Base-by-base conservation (phyloP, 331 rosid genomes). In the Arachis monticola region DNA sequence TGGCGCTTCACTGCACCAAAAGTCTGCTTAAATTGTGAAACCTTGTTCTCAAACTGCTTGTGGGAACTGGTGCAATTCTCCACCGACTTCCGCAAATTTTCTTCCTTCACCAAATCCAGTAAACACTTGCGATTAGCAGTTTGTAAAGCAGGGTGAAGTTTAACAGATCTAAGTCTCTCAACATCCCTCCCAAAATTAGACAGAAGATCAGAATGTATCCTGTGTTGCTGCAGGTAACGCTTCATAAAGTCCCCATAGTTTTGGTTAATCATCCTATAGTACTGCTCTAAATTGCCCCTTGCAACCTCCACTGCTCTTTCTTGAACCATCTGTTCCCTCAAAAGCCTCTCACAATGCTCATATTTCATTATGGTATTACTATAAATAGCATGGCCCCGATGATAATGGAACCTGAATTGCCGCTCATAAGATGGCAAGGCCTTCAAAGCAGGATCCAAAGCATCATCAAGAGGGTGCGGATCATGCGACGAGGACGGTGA, bases 271-370 rank as follows among this genome's bases (percentile, higher is more conserved):
- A 92, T 56, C 77, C 79, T 74, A 79, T 86, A 85, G 79, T 87
- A 90, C 55, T 87, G 97, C 74, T 95, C 97, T 84, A 95, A 75
- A 77, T 92, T 88, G 69, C 92, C 85, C 84, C 82, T 84, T 9
- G 99, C 99, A 73, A 92, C 90, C 81, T 87, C 92, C 81, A 90
- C 72, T 0, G 99, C 99, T 80, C 96, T 88, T 82, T 95, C 97
- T 75, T 95, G 97, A 79, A 95, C 97, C 85, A 77, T 90, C 75
- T 85, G 93, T 88, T 88, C 96, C 46, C 90, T 87, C 85, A 87
- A 82, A 77, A 95, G 91, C 83, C 88, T 87, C 86, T 78, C 87
- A 69, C 97, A 95, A 66, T 60, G 81, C 48, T 88, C 96, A 79
- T 73, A 92, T 67, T 87, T 92, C 78, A 50, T 55, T 42, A 71